Evolutionary conservation across 2,329 filamentous ascomycete genomes (phyloP).

Genomic region (Fusarium nodosum): DNA sequence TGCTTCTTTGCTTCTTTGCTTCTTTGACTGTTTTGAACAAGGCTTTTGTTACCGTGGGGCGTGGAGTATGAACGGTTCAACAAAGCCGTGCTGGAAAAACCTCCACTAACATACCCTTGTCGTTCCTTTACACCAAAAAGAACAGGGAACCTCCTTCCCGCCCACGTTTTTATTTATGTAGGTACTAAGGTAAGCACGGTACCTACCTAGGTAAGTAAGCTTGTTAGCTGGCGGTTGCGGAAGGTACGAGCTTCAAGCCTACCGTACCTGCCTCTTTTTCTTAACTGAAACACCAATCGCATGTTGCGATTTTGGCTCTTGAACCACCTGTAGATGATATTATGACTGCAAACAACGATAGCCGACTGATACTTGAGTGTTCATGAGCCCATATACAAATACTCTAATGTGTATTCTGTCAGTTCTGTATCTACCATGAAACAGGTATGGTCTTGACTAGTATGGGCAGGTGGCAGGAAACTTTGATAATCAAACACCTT

Average conservation of each 20-base stretch:
- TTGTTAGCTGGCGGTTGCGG: constrained; percentile 10
- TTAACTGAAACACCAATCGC: constrained; percentile 35
- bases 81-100: constrained; percentile 8
- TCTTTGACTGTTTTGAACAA: constrained; percentile 38
- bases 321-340: background rate
- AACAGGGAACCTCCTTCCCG: constrained; percentile 25
- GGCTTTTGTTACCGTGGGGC: constrained; percentile 21
- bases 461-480: constrained; percentile 1
- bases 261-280: constrained; percentile 1
- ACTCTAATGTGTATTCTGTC: background rate
- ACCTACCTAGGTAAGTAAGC: too few relatives aligned
- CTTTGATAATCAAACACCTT: background rate
- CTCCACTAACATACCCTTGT: constrained; percentile 22
- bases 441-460: constrained; percentile 29
- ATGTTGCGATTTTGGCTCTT: constrained; percentile 9
- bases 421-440: constrained; percentile 11
- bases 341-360: constrained; percentile 7
- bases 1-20: constrained; percentile 15
- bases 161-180: constrained; percentile 5
- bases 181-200: background rate
- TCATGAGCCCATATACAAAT: constrained; percentile 15
- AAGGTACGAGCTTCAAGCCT: constrained; percentile 20
- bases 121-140: constrained; percentile 19
- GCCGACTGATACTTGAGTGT: constrained; percentile 1
- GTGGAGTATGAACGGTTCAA: constrained; percentile 1